Evolutionary conservation across 352 stramenopile species (phyloP).

Genomic region (Pythium graminicola): DNA sequence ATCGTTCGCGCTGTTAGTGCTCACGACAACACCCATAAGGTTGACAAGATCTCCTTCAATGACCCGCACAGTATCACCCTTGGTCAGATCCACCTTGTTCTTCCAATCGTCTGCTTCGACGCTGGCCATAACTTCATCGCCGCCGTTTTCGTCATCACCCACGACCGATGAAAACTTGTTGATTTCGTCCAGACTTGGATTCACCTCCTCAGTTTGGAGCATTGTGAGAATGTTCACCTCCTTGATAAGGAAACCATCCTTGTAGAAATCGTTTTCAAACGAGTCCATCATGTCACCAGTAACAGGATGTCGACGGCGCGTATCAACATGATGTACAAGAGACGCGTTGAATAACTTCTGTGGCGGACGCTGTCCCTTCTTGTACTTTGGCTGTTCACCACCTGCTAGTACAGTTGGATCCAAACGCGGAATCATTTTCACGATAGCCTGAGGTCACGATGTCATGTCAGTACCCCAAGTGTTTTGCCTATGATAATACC

Average conservation of each 20-base stretch:
- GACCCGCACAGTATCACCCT: slow-evolving; percentile 83
- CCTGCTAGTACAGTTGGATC: slow-evolving; percentile 69
- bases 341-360: slow-evolving; percentile 79
- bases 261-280: slow-evolving; percentile 86
- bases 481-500: not conserved
- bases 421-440: slow-evolving; percentile 82
- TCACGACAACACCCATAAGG: slow-evolving; percentile 86
- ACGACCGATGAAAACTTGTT: slow-evolving; percentile 75
- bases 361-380: slow-evolving; percentile 81
- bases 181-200: slow-evolving; percentile 82
- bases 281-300: slow-evolving; percentile 85
- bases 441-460: slow-evolving; percentile 40
- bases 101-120: slow-evolving; percentile 85
- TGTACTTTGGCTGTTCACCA: slow-evolving; percentile 81
- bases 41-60: slow-evolving; percentile 86
- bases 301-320: slow-evolving; percentile 56
- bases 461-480: not conserved
- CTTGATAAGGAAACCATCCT: slow-evolving; percentile 84
- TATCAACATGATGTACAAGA: slow-evolving; percentile 56
- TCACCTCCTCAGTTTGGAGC: slow-evolving; percentile 79
- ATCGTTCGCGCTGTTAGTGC: too few species aligned
- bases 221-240: slow-evolving; percentile 85
- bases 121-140: slow-evolving; percentile 58
- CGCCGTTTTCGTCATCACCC: slow-evolving; percentile 58
- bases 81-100: slow-evolving; percentile 85